These are phyloP conservation scores for Alternaria solani DNA, from an alignment of 2,329 filamentous ascomycete genomes.

Conservation along the genomic window DNA sequence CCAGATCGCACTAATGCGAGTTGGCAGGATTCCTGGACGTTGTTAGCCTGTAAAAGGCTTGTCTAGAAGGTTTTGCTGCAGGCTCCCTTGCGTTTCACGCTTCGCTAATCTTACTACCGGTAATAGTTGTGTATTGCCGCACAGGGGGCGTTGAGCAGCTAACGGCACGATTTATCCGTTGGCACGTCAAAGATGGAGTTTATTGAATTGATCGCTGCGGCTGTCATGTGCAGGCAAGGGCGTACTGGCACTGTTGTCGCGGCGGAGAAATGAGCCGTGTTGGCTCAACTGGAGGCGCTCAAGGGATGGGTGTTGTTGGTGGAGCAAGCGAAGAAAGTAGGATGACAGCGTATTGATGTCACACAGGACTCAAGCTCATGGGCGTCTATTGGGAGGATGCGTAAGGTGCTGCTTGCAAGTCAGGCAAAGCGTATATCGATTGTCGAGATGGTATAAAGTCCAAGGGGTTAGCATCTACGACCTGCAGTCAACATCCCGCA, in stretches of 20 bases:
- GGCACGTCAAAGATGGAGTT: background rate
- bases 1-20: slow-evolving; percentile 16
- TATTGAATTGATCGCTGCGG: background rate
- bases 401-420: background rate
- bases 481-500: background rate
- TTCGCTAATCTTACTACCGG: slow-evolving; percentile 15
- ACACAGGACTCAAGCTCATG: background rate
- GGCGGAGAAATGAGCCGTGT: background rate
- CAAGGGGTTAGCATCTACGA: background rate
- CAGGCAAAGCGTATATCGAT: background rate
- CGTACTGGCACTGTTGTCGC: slow-evolving; percentile 4
- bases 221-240: background rate
- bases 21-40: background rate
- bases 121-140: background rate
- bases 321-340: background rate
- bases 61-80: background rate
- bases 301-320: background rate
- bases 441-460: background rate
- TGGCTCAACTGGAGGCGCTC: background rate
- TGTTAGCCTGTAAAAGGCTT: background rate
- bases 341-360: background rate
- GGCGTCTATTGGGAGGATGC: background rate
- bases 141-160: background rate
- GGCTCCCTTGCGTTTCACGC: background rate
- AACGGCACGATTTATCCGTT: slow-evolving; percentile 17